Percentiles rank a stretch among this genome's conserved stretches.
Conservation (phyloP, 768 basidiomycete species). For the Cyathus striatus region DNA sequence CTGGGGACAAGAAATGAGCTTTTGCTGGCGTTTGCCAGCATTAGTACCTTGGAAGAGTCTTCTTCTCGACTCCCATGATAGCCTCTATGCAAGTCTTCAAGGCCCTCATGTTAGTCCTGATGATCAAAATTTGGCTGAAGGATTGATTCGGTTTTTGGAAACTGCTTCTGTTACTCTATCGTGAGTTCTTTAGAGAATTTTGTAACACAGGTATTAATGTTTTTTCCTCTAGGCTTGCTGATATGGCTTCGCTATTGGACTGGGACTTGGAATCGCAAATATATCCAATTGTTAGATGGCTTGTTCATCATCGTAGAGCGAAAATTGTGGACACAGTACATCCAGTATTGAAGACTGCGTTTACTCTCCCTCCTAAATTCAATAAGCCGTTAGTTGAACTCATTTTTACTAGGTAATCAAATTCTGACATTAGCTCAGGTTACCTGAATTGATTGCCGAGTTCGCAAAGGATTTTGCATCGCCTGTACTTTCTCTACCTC, state of each 20-base stretch:
- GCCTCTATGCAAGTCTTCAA: conserved; percentile 55
- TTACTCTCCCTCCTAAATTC: conserved; percentile 66
- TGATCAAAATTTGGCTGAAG: conserved; percentile 64
- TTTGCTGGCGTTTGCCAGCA: conserved; percentile 69
- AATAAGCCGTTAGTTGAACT: conserved; percentile 51
- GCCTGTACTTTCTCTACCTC: conserved; percentile 64
- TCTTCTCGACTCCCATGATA: conserved; percentile 58
- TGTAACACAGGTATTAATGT: conserved; percentile 1
- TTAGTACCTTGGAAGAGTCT: conserved; percentile 92
- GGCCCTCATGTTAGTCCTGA: conserved; percentile 58
- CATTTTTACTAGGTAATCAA: conserved; percentile 9
- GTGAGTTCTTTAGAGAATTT: conserved; percentile 35
- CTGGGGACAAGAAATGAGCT: conserved; percentile 67
- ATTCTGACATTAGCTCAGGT: conserved; percentile 22
- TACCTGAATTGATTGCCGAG: conserved; percentile 48
- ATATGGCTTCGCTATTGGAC: conserved; percentile 76
- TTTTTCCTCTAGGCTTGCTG: conserved; percentile 49
- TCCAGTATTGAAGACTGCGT: conserved; percentile 73
- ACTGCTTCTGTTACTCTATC: conserved; percentile 70
- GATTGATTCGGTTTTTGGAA: conserved; percentile 71
- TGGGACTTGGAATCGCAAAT: conserved; percentile 82
- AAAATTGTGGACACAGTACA: conserved; percentile 88
- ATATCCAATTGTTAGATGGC: conserved; percentile 87
- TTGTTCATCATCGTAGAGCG: conserved; percentile 86
- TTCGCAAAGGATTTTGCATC: conserved; percentile 64